These are phyloP conservation scores for Acaromyces ingoldii DNA, from an alignment of 1,284 basidiomycete genomes.

Conservation along the genomic window DNA sequence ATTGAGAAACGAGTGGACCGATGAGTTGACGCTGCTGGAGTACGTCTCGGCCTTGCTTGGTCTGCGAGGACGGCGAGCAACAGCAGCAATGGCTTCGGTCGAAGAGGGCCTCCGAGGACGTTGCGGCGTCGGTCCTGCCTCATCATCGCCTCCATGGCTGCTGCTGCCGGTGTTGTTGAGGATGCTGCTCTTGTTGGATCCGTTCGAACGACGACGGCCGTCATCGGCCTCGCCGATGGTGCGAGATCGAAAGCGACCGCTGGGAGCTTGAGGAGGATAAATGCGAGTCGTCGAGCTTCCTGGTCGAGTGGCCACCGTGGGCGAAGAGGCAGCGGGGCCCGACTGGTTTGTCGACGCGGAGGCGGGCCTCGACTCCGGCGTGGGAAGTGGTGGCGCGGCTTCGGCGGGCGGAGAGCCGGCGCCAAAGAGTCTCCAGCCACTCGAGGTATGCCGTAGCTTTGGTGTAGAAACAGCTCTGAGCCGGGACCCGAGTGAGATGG, in stretches of 20 bases:
- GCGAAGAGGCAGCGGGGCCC: too few relatives aligned
- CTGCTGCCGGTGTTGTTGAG: neutral
- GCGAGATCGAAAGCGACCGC: constrained; percentile 25
- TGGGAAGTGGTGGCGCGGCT: neutral
- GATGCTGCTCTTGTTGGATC: neutral
- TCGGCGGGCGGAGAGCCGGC: neutral
- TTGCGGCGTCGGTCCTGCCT: neutral
- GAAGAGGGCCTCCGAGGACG: neutral
- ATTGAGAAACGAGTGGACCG: neutral
- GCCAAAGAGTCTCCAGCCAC: neutral
- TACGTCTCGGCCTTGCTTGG: neutral
- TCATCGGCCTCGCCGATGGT: constrained; percentile 29
- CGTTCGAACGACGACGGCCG: constrained; percentile 4
- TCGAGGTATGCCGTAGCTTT: constrained; percentile 19
- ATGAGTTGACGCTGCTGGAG: constrained; percentile 18
- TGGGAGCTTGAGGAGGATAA: constrained; percentile 4
- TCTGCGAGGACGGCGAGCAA: constrained; percentile 1
- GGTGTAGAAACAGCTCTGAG: constrained; percentile 19
- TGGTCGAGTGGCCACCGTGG: too few relatives aligned
- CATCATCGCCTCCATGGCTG: neutral
- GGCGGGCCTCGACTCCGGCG: neutral
- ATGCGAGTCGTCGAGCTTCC: neutral
- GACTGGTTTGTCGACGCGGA: too few relatives aligned
- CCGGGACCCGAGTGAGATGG: constrained; percentile 11
- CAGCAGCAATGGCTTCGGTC: neutral